Base-by-base conservation (phyloP, 352 stramenopile species). In the Phytophthora citrophthora region DNA sequence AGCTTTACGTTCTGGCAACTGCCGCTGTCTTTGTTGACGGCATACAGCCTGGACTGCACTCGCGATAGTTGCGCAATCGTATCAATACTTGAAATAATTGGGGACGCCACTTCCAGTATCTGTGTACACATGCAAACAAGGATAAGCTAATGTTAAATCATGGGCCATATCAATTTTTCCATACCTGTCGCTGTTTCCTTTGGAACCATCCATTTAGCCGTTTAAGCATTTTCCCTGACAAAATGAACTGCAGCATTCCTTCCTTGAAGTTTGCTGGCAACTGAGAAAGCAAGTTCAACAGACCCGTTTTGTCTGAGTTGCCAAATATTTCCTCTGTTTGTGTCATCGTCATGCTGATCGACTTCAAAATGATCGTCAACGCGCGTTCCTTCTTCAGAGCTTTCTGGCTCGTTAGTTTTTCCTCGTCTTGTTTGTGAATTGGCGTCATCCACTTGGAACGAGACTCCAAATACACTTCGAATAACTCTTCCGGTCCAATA, bases 281-380 rank as follows among this genome's bases (percentile, higher is more conserved):
- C 45, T 73, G 58, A 38, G 65, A 61, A 12, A 71, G 68, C 24
- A 54, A 63, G 12, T 26, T 38, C 36, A 88, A 57, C n/a, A 79
- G 26, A 2, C 64, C 61, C 15, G 23, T 43, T 20, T 26, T 47
- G 10, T 48, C 47, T 26, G 36, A 60, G n/a, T 54, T 54, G 10
- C 74, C 55, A 62, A 94, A 94, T 9, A 94, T 81, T 15, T 81
- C 66, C 32, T 89, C 70, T 4, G 77, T 63, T 8, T 94, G 81
- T 4, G 67, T 50, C 18, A 91, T 56, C 7, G 83, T 90, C 60
- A 83, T 45, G 7, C 76, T 77, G 5, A 91, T 69, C 0, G 79
- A 81, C 24, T 83, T 87, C 49, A 94, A 65, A 62, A 89, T 84
- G 5, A 85, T 36, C n/a, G 73, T 69, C 49, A 94, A 51, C 10